Evolutionary conservation across 371 early-diverging fungal species (phyloP).

Genomic region (Rhizopus stolonifer): DNA sequence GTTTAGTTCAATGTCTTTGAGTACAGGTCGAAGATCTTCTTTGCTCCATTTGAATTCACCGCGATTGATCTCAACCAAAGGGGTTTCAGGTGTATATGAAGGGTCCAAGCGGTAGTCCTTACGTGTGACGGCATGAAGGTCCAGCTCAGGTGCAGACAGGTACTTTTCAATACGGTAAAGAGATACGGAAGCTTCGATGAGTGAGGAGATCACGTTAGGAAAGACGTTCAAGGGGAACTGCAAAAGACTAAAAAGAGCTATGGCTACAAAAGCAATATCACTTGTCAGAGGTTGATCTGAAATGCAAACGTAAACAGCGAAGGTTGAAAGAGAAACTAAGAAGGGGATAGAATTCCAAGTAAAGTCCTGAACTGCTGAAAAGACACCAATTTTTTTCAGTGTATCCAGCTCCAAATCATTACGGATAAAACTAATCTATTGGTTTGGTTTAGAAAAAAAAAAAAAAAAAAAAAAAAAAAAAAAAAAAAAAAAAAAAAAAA

Average conservation of each 20-base stretch:
- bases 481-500: no score
- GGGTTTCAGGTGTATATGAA: slow-evolving; percentile 30
- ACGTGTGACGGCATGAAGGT: slow-evolving; percentile 61
- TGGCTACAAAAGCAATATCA: slow-evolving; percentile 81
- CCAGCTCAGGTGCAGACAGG: slow-evolving; percentile 75
- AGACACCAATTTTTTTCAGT: slow-evolving; percentile 70
- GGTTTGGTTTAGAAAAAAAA: no score
- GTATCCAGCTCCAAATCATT: slow-evolving; percentile 75
- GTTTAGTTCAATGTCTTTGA: slow-evolving; percentile 66
- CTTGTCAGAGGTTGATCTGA: slow-evolving; percentile 66
- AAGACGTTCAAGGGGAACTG: slow-evolving; percentile 87
- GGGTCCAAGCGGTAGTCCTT: slow-evolving; percentile 33
- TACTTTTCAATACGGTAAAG: slow-evolving; percentile 78
- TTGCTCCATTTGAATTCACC: slow-evolving; percentile 36
- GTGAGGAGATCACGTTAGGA: slow-evolving; percentile 54
- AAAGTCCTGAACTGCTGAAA: slow-evolving; percentile 65
- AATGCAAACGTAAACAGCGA: slow-evolving; percentile 72
- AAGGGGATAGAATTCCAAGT: slow-evolving; percentile 82
- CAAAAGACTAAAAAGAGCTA: slow-evolving; percentile 92
- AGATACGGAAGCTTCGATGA: slow-evolving; percentile 87
- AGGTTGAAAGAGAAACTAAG: slow-evolving; percentile 83
- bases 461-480: no score
- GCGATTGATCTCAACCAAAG: slow-evolving; percentile 36
- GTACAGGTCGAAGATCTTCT: slow-evolving; percentile 42
- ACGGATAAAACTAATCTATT: slow-evolving; percentile 72